Conservation (phyloP, 2,329 filamentous ascomycete species). For the Cadophora gregata region DNA sequence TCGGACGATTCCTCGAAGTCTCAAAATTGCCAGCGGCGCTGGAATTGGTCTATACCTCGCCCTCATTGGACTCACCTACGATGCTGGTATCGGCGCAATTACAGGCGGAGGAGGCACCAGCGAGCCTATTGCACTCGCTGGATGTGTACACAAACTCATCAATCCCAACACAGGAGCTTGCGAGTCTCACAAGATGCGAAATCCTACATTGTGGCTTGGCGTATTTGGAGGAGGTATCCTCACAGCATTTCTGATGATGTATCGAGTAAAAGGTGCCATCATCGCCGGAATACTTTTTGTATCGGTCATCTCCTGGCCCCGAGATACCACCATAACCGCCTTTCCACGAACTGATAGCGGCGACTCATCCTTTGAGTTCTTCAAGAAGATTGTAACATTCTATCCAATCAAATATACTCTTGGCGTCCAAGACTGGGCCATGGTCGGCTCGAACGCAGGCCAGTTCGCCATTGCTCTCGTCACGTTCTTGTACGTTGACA, state of each 20-base stretch:
- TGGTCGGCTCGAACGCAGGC: constrained; percentile 66
- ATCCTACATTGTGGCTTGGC: constrained; percentile 83
- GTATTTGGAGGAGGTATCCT: constrained; percentile 86
- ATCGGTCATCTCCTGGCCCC: constrained; percentile 88
- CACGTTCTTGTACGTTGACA: constrained; percentile 90
- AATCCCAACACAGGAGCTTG: constrained; percentile 60
- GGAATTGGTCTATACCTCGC: constrained; percentile 81
- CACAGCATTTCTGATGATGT: constrained; percentile 82
- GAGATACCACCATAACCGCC: constrained; percentile 76
- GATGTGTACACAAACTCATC: constrained; percentile 45
- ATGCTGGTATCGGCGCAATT: constrained; percentile 80
- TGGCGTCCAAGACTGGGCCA: constrained; percentile 75
- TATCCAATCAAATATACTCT: constrained; percentile 75
- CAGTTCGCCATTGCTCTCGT: constrained; percentile 85
- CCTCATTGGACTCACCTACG: constrained; percentile 78
- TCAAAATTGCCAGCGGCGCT: constrained; percentile 86
- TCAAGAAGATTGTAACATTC: constrained; percentile 86
- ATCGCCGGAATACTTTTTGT: constrained; percentile 84
- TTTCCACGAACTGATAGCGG: constrained; percentile 77
- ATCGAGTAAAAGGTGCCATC: constrained; percentile 85
- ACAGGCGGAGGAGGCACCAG: constrained; percentile 61
- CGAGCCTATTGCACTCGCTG: constrained; percentile 77
- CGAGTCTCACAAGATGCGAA: constrained; percentile 76
- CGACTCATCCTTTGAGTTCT: constrained; percentile 79
- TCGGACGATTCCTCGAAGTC: constrained; percentile 79